phyloP scores from a whole-genome alignment of 1,139 yeast species.

The Hansenula lynferdii region DNA sequence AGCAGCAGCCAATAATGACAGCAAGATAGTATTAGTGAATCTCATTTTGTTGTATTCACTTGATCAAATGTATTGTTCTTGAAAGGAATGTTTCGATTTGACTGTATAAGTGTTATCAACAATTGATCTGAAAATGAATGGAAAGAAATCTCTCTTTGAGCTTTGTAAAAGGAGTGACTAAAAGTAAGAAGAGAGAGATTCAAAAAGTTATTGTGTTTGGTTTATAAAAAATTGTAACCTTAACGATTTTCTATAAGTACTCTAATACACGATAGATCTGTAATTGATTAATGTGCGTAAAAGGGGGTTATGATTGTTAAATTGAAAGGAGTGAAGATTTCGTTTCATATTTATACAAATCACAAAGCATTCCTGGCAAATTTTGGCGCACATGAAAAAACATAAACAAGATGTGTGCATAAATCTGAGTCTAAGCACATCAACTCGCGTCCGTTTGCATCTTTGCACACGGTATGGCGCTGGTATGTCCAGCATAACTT shows the following conservation, averaged over 20 bases:
- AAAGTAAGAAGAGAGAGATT: slow-evolving; percentile 2
- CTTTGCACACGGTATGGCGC: neutral
- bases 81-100: neutral
- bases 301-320: neutral
- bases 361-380: no score
- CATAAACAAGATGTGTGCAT: neutral
- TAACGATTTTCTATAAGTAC: no score
- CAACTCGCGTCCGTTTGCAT: neutral
- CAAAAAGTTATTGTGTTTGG: no score
- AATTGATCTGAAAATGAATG: no score
- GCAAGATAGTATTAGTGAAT: slow-evolving; percentile 19
- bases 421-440: no score
- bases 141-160: neutral
- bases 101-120: no score
- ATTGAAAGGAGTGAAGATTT: slow-evolving; percentile 1
- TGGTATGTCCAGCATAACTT: neutral
- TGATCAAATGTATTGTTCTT: no score
- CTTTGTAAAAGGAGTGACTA: slow-evolving; percentile 1
- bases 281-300: neutral
- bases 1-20: slow-evolving; percentile 20
- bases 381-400: no score
- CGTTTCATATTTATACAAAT: slow-evolving; percentile 4
- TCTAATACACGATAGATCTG: slow-evolving; percentile 1
- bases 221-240: no score
- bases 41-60: slow-evolving; percentile 18